Conservation (phyloP, 1,139 yeast genomes). For the Geotrichum bryndzae region DNA sequence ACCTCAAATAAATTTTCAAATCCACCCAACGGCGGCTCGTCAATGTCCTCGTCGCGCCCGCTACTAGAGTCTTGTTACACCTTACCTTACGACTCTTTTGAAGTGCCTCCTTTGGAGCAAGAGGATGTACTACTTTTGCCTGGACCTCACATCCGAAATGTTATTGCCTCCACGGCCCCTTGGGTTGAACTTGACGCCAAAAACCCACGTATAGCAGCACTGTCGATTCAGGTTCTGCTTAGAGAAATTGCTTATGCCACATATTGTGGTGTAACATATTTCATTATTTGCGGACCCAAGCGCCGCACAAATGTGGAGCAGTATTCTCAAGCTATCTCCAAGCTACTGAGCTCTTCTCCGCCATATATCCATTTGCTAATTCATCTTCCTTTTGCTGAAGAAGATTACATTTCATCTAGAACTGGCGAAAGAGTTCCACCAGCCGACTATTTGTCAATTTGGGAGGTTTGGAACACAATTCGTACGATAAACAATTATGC, state of each 20-base stretch:
- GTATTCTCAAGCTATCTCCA: conserved; percentile 42
- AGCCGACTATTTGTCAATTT: conserved; percentile 50
- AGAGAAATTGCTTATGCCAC: conserved; percentile 56
- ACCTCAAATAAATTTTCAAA: conserved; percentile 10
- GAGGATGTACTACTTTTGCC: conserved; percentile 35
- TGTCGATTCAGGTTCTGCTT: conserved; percentile 48
- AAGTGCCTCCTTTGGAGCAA: conserved; percentile 19
- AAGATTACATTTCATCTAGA: conserved; percentile 32
- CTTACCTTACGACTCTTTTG: conserved; percentile 16
- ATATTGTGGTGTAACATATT: conserved; percentile 47
- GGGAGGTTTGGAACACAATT: conserved; percentile 68
- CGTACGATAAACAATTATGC: conserved; percentile 50
- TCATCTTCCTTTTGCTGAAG: conserved; percentile 42
- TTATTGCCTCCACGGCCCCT: conserved; percentile 52
- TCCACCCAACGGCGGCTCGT: conserved; percentile 5
- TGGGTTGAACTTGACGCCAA: conserved; percentile 59
- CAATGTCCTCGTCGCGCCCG: conserved; percentile 12
- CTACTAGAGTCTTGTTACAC: conserved; percentile 2
- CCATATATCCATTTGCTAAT: conserved; percentile 35
- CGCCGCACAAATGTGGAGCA: conserved; percentile 47
- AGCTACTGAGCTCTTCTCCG: conserved; percentile 27
- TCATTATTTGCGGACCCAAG: conserved; percentile 57
- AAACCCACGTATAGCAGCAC: conserved; percentile 43
- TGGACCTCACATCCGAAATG: conserved; percentile 36
- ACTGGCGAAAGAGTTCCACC: conserved; percentile 38